Conservation (phyloP, 106 monocot species). For the Narthecium ossifragum region DNA sequence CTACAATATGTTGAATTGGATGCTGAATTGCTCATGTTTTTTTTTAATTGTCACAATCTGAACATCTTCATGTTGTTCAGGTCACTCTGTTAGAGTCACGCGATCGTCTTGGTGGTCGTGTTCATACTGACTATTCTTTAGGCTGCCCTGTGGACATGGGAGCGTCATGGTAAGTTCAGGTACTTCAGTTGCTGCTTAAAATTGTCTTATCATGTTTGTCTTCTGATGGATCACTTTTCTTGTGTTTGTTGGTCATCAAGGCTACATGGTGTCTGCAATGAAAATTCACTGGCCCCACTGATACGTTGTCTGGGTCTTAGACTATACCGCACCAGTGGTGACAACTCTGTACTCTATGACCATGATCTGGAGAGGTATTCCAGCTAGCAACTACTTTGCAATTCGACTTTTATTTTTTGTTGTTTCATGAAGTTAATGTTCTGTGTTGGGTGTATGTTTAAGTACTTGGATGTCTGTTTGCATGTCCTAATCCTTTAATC, state of each 20-base stretch:
- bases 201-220: background rate
- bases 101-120: conserved; percentile 80
- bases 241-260: conserved; percentile 22
- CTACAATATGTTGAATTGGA: too few species aligned
- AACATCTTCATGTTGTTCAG: conserved; percentile 20
- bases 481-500: background rate
- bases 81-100: conserved; percentile 87
- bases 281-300: conserved; percentile 90
- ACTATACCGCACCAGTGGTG: conserved; percentile 94
- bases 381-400: too few species aligned
- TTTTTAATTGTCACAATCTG: background rate
- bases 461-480: background rate
- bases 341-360: conserved; percentile 92
- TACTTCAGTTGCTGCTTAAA: background rate
- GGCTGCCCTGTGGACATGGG: conserved; percentile 98
- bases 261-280: conserved; percentile 97
- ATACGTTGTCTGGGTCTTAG: conserved; percentile 69
- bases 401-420: background rate
- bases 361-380: conserved; percentile 90
- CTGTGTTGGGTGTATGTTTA: background rate
- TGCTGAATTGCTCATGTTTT: too few species aligned
- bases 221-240: conserved; percentile 6
- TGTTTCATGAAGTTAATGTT: too few species aligned
- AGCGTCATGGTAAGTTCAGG: conserved; percentile 70
- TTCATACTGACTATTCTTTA: conserved; percentile 91